These are phyloP conservation scores for Podaxis pistillaris DNA, from an alignment of 768 basidiomycete genomes.

Conservation along the genomic window DNA sequence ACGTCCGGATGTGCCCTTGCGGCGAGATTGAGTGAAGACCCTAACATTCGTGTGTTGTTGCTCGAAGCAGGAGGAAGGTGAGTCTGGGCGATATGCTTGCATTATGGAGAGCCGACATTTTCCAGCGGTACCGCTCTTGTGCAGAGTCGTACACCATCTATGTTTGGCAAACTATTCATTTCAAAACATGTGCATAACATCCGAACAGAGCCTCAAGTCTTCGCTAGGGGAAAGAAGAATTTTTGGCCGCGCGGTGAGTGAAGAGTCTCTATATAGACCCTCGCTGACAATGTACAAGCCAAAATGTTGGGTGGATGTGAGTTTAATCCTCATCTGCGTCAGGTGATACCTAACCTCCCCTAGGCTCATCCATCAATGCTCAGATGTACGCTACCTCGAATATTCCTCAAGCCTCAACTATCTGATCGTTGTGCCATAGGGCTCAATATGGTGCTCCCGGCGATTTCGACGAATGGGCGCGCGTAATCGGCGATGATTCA, in stretches of 20 bases:
- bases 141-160: conserved; percentile 17
- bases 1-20: conserved; percentile 65
- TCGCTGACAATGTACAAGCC: conserved; percentile 23
- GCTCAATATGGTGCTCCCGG: conserved; percentile 65
- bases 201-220: conserved; percentile 53
- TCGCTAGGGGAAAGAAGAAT: conserved; percentile 43
- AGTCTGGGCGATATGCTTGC: neutral
- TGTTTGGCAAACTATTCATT: conserved; percentile 31
- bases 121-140: conserved; percentile 45
- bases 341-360: neutral
- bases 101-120: conserved; percentile 28
- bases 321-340: conserved; percentile 24
- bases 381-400: conserved; percentile 32
- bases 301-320: conserved; percentile 75
- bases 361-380: conserved; percentile 68
- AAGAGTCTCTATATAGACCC: too few relatives aligned
- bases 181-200: conserved; percentile 51
- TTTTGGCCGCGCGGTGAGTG: conserved; percentile 53
- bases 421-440: conserved; percentile 26
- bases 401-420: neutral
- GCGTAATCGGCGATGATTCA: conserved; percentile 46
- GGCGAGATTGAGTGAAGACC: conserved; percentile 55
- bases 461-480: conserved; percentile 69
- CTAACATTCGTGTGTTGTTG: conserved; percentile 51
- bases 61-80: conserved; percentile 65